Conservation (phyloP, 441 rosid genomes). For the Iberis amara region DNA sequence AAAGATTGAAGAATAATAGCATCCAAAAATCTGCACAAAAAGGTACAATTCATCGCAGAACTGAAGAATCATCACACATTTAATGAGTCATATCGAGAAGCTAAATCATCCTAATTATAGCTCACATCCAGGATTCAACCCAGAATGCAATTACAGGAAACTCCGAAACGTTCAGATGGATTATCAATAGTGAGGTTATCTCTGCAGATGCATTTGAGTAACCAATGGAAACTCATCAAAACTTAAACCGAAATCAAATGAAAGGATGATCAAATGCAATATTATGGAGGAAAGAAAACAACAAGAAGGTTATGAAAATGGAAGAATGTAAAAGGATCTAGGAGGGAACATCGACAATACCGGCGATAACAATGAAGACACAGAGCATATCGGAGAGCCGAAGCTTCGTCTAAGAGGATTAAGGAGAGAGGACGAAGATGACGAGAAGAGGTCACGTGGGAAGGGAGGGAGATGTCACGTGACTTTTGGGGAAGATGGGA, state of each 20-base stretch:
- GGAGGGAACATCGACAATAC: slow-evolving; percentile 23
- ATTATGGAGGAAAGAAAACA: background rate
- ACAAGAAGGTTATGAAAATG: background rate
- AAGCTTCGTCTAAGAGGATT: too few relatives aligned
- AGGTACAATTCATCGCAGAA: slow-evolving; percentile 5
- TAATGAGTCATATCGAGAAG: background rate
- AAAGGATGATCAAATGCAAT: background rate
- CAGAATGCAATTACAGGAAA: too few relatives aligned
- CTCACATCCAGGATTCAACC: too few relatives aligned
- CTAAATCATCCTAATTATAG: background rate
- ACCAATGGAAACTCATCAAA: too few relatives aligned
- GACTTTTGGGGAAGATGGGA: slow-evolving; percentile 32
- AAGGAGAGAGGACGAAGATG: slow-evolving; percentile 9
- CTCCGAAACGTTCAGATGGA: too few relatives aligned
- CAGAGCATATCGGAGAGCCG: slow-evolving; percentile 26
- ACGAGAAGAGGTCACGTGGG: slow-evolving; percentile 27
- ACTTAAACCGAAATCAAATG: too few relatives aligned
- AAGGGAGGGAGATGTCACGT: slow-evolving; percentile 29
- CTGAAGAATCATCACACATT: background rate
- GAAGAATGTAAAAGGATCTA: background rate
- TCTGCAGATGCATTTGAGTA: too few relatives aligned
- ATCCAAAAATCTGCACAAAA: slow-evolving; percentile 18
- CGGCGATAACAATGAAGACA: slow-evolving; percentile 20
- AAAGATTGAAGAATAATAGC: slow-evolving; percentile 21
- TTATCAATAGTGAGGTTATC: too few relatives aligned